Evolutionary conservation across 371 early-diverging fungal species (phyloP), one percentile per base, ranked within the genome.

Genomic region (Mortierella sp.): DNA sequence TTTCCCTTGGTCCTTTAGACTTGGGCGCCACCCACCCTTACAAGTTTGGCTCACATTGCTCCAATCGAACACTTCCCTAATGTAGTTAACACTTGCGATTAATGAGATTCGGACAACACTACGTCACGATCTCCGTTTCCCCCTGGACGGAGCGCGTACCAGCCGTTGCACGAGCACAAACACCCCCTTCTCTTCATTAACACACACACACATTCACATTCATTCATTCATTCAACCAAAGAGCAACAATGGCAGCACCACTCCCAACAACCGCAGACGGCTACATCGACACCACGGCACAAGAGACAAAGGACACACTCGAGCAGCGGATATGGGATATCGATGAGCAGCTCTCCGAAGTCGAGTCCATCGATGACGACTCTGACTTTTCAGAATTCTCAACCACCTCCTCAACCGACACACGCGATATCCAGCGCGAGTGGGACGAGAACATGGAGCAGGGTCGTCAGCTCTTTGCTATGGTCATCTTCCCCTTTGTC

Each of bases 381-480:
- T 82, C 83, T 18, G 87, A 82, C 75, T 48, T 86, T 51, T 86
- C 87, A 16, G 87, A 86, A 60, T 79, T 75, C 75, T 86, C 87
- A 7, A 79, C 86, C 38, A 85, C 85, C 29, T 81, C 82, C 11
- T 79, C 87, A 24, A 79, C 79, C 24, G 70, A 48, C 32, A 85
- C 85, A 14, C 72, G 87, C 21, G 93, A 93, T 78, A 90, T 91
- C 29, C 91, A 93, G 72, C 87, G 89, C 16, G 92, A 93, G 83
- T 93, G 93, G 93, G 92, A 93, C 81, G 93, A 93, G 84, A 92
- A 89, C 79, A 91, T 91, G 83, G 89, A 90, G 60, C 93, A 93
- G 71, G 79, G 90, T 16, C 88, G 84, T n/a, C 86, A 90, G 18
- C 78, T 93, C 29, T 89, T 92, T 71, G 91, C 93, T 14, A 83